A percentile compares a stretch with the other conserved stretches of the same genome.
These are phyloP conservation scores for Silene conica DNA, from an alignment of 148 eudicot genomes.

Conservation along the genomic window DNA sequence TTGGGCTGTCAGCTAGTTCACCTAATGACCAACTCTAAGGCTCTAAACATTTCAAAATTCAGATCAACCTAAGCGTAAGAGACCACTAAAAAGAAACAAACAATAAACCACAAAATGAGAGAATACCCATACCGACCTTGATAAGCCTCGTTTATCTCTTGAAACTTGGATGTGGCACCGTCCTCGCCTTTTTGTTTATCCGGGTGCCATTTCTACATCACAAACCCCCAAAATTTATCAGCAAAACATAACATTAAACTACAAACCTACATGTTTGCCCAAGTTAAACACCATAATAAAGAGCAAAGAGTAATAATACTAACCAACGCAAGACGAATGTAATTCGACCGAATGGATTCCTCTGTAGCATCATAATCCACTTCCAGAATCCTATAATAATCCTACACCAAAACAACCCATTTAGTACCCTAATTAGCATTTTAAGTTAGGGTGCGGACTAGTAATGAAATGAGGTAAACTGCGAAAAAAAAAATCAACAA, in stretches of 20 bases:
- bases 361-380: slow-evolving; percentile 88
- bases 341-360: slow-evolving; percentile 83
- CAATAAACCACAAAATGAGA: not conserved
- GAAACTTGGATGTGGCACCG: slow-evolving; percentile 56
- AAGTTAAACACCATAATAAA: not conserved
- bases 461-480: too few relatives aligned
- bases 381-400: slow-evolving; percentile 76
- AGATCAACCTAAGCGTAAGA: not conserved
- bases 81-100: not conserved
- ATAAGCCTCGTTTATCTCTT: slow-evolving; percentile 94
- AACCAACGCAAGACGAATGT: slow-evolving; percentile 88
- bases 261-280: too few relatives aligned
- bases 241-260: not conserved
- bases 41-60: not conserved
- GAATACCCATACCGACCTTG: slow-evolving; percentile 44
- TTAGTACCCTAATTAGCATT: too few relatives aligned
- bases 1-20: too few relatives aligned
- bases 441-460: too few relatives aligned
- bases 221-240: slow-evolving; percentile 3
- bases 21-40: not conserved
- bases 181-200: slow-evolving; percentile 70
- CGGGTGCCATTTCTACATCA: slow-evolving; percentile 92
- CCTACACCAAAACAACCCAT: slow-evolving; percentile 37
- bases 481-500: too few relatives aligned
- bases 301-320: slow-evolving; percentile 15